Conservation (phyloP, 108 stramenopile species). For the Pseudonitzschia delicatissima region DNA sequence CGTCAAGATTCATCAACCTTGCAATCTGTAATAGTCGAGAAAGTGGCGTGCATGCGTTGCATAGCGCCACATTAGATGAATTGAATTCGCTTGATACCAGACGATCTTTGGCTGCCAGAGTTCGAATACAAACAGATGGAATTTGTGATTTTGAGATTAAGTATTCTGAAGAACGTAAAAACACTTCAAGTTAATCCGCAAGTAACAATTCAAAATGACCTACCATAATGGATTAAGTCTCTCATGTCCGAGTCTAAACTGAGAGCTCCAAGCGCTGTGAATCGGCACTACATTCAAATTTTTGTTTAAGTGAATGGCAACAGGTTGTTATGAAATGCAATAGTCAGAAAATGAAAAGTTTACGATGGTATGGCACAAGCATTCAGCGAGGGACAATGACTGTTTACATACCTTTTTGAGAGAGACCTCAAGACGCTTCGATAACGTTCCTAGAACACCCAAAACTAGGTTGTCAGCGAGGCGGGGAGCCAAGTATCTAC, state of each 20-base stretch:
- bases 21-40: conserved; percentile 77
- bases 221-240: conserved; percentile 61
- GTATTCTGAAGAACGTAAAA: no score
- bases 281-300: no score
- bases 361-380: not conserved
- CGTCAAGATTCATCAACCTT: conserved; percentile 75
- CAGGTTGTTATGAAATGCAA: not conserved
- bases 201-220: not conserved
- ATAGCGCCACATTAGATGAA: conserved; percentile 57
- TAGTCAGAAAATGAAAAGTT: not conserved
- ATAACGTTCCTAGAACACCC: conserved; percentile 60
- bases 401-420: conserved; percentile 57
- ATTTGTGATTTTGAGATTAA: no score
- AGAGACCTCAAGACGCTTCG: conserved; percentile 73
- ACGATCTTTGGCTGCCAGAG: conserved; percentile 45
- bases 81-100: conserved; percentile 54
- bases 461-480: conserved; percentile 64
- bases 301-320: not conserved
- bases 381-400: not conserved
- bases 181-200: no score
- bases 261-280: conserved; percentile 77
- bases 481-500: conserved; percentile 61
- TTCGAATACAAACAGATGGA: not conserved
- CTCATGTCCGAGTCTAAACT: conserved; percentile 82
- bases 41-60: conserved; percentile 63